Evolutionary conservation across 257 asterid genomes (phyloP).

Genomic region (Solanum paucissectum): DNA sequence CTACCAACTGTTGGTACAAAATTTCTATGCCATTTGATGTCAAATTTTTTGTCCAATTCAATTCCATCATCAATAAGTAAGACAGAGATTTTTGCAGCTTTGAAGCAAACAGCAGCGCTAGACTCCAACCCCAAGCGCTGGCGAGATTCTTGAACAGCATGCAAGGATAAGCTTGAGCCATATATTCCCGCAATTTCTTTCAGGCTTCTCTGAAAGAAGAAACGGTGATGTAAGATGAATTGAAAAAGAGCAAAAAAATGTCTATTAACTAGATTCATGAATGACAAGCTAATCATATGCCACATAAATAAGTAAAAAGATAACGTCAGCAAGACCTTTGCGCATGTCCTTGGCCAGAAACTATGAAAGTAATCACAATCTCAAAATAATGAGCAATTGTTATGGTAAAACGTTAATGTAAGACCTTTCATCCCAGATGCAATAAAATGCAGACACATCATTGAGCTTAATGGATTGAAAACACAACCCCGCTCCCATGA

Average conservation of each 20-base stretch:
- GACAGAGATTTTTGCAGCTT: conserved; percentile 53
- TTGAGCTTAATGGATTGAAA: background rate
- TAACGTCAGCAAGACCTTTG: background rate
- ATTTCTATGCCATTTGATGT: conserved; percentile 59
- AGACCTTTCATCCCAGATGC: background rate
- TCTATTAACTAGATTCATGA: background rate
- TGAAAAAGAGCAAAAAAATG: background rate
- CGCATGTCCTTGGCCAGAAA: background rate
- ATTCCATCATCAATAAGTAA: conserved; percentile 82
- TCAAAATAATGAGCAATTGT: background rate
- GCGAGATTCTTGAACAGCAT: conserved; percentile 60
- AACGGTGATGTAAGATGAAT: background rate
- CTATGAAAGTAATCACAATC: background rate
- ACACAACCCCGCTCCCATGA: background rate
- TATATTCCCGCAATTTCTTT: conserved; percentile 69
- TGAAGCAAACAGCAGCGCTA: conserved; percentile 50
- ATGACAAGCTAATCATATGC: background rate
- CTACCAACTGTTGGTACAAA: conserved; percentile 65
- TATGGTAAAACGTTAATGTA: background rate
- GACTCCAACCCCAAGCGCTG: conserved; percentile 51
- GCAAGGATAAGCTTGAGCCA: conserved; percentile 50
- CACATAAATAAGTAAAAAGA: background rate
- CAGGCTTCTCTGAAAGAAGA: conserved; percentile 57
- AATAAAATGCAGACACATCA: background rate
- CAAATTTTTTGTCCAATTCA: conserved; percentile 48